These are phyloP conservation scores for Penicillium polonicum DNA, from an alignment of 2,329 filamentous ascomycete genomes.

Conservation along the genomic window DNA sequence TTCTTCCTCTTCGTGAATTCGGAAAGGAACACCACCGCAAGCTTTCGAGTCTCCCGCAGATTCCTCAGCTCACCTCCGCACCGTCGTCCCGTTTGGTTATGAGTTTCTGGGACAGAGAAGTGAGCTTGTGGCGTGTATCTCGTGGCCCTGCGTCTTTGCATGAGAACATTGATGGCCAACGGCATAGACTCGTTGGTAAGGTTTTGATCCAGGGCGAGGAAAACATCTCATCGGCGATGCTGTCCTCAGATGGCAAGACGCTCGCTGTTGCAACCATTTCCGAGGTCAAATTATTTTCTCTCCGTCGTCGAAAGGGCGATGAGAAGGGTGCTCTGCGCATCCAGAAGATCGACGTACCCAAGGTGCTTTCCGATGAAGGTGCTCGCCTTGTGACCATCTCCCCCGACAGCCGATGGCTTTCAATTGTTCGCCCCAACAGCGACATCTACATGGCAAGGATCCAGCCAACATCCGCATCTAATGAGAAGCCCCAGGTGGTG, in stretches of 20 bases:
- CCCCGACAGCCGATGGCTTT: slow-evolving; percentile 48
- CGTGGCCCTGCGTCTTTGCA: slow-evolving; percentile 48
- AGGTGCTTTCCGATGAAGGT: slow-evolving; percentile 57
- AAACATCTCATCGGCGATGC: slow-evolving; percentile 72
- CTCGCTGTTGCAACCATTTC: slow-evolving; percentile 73
- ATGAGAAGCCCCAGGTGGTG: slow-evolving; percentile 44
- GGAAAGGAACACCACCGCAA: slow-evolving; percentile 77
- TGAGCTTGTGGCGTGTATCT: slow-evolving; percentile 74
- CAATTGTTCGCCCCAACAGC: slow-evolving; percentile 59
- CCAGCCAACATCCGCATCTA: slow-evolving; percentile 38
- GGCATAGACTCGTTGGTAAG: slow-evolving; percentile 60
- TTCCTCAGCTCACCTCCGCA: slow-evolving; percentile 70
- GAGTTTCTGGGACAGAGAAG: slow-evolving; percentile 88
- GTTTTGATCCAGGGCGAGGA: slow-evolving; percentile 70
- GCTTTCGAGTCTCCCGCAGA: slow-evolving; percentile 80
- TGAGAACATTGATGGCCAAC: slow-evolving; percentile 42
- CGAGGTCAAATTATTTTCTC: slow-evolving; percentile 74
- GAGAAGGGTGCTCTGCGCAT: slow-evolving; percentile 65
- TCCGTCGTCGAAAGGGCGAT: slow-evolving; percentile 55
- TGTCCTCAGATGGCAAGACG: slow-evolving; percentile 69
- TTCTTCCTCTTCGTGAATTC: slow-evolving; percentile 75
- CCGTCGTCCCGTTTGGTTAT: slow-evolving; percentile 71
- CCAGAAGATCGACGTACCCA: slow-evolving; percentile 66
- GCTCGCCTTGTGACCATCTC: slow-evolving; percentile 63
- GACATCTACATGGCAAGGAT: slow-evolving; percentile 56